Evolutionary conservation across 192 early-diverging fungal genomes (phyloP).

Genomic region (Backusella circina): DNA sequence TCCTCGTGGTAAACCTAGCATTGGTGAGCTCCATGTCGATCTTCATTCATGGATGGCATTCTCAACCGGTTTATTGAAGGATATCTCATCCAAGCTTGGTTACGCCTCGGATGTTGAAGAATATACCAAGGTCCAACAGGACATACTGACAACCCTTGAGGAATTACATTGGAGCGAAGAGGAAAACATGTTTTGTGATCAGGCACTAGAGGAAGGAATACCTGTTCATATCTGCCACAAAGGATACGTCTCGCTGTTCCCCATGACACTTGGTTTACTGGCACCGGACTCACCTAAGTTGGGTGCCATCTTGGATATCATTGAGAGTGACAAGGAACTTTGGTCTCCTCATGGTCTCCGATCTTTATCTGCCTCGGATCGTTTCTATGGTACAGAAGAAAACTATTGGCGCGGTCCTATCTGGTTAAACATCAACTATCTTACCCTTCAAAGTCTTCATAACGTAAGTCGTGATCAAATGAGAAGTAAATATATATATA

Average conservation of each 20-base stretch:
- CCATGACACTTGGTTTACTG: constrained; percentile 73
- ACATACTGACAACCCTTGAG: constrained; percentile 54
- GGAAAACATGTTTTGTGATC: constrained; percentile 59
- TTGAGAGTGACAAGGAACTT: constrained; percentile 70
- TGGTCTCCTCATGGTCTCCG: constrained; percentile 80
- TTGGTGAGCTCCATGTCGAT: constrained; percentile 77
- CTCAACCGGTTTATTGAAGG: constrained; percentile 49
- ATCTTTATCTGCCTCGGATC: constrained; percentile 59
- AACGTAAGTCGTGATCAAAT: constrained; percentile 40
- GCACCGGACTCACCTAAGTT: constrained; percentile 65
- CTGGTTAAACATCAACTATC: constrained; percentile 93
- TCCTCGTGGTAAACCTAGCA: constrained; percentile 73
- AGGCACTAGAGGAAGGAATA: constrained; percentile 47
- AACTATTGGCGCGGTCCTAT: constrained; percentile 95
- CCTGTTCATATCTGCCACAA: constrained; percentile 58
- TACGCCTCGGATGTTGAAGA: constrained; percentile 50
- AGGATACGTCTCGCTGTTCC: constrained; percentile 82
- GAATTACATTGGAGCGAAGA: constrained; percentile 71
- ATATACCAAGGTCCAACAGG: constrained; percentile 47
- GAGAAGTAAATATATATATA: neutral
- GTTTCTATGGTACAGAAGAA: constrained; percentile 75
- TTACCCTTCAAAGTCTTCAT: constrained; percentile 69
- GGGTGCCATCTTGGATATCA: constrained; percentile 70
- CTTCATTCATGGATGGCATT: constrained; percentile 76
- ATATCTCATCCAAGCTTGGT: constrained; percentile 55